Evolutionary conservation across 2,329 filamentous ascomycete genomes (phyloP).

Genomic region (Rhinocladiella similis): DNA sequence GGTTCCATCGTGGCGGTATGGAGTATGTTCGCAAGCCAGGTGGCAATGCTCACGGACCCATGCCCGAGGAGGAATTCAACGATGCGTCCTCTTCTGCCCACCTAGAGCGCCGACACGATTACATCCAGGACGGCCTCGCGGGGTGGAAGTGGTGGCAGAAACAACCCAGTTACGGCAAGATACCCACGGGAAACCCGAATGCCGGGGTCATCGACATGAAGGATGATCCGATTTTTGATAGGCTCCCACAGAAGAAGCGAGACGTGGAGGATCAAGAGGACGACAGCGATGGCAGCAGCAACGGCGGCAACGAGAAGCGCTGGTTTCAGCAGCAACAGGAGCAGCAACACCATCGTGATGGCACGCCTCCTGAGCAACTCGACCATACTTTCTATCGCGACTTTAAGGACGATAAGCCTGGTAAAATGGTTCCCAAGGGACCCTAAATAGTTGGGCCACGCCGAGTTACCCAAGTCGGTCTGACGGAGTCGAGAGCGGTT

Average conservation of each 20-base stretch:
- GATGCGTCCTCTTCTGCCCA: not conserved
- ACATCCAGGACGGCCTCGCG: not conserved
- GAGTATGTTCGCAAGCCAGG: no score
- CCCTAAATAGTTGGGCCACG: no score
- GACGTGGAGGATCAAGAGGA: not conserved
- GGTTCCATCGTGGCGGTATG: not conserved
- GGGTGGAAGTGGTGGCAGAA: conserved; percentile 7
- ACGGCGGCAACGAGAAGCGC: not conserved
- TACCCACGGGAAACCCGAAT: not conserved
- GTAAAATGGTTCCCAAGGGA: no score
- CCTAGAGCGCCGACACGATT: not conserved
- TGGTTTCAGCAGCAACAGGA: not conserved
- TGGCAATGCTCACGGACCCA: conserved; percentile 9
- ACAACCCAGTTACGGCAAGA: not conserved
- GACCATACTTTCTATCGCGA: not conserved
- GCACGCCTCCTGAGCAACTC: conserved; percentile 1
- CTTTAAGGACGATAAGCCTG: no score
- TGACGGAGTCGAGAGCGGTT: no score
- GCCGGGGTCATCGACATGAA: not conserved
- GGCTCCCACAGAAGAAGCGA: not conserved
- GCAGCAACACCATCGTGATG: no score
- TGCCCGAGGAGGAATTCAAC: conserved; percentile 6
- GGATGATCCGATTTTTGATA: not conserved
- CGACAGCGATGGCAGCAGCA: not conserved
- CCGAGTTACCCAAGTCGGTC: no score